Base-by-base conservation (phyloP, 306 rosid genomes). In the Prunus campanulata region DNA sequence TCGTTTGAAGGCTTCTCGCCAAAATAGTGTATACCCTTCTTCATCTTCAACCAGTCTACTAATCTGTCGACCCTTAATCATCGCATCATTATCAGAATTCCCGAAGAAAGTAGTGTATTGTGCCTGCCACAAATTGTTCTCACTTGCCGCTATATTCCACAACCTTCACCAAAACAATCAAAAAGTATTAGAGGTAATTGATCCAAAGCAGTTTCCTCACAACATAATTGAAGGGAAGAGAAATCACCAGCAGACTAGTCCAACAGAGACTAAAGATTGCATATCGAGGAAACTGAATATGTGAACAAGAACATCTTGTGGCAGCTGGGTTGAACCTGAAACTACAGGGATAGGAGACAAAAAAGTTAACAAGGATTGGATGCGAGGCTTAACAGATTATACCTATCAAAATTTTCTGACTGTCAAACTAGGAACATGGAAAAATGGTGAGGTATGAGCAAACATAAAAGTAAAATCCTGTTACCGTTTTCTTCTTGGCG, bases 131-230 rank as follows among this genome's bases (percentile, higher is more conserved):
- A 89, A 80, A 81, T 72, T 82, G 79, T 86, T 75, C 66, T 89
- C 95, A 76, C 83, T 88, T 80, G 98, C 93, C 35, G 97, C 93
- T 52, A 85, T 29, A 82, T 90, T 92, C 97, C 98, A 94, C 3
- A 86, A 82, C 97, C 98, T 94, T 73, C 77, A 86, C 70, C 48
- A 61, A 78, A 87, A 63, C 59, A 83, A 67, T 66, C 68, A 76
- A 62, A 42, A 79, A 78, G 70, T 68, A 65, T 32, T 65, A 74
- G 71, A 75, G 49, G 48, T 44, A 1, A 82, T 74, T 62, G 44
- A 29, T 66, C 14, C 74, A 61, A 72, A 68, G 68, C 70, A 68
- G 57, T 42, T 78, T 68, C 29, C 32, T 56, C 20, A 49, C 44
- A 79, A 78, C 69, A 60, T 63, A 20, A 59, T 22, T 44, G 64